Base-by-base conservation (phyloP, 805 yeast genomes). In the Sugiyamaella smithiae region DNA sequence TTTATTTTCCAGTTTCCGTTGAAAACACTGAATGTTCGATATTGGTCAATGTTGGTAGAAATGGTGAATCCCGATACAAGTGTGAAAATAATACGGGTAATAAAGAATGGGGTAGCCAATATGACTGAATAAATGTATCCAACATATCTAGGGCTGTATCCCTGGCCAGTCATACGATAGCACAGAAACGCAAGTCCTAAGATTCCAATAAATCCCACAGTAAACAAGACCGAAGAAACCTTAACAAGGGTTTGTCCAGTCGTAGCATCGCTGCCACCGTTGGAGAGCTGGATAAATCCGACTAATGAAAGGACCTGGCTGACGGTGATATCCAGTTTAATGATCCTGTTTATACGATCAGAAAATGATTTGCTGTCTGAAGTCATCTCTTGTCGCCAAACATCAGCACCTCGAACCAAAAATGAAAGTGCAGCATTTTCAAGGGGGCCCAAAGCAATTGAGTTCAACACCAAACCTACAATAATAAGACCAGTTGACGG, bases 1-100 rank as follows among this genome's bases (percentile, higher is more conserved):
- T 66, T 86, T 84, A 52, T 72, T 75, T 45, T 78, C 74, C 59
- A 86, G 70, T 51, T 44, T 11, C 56, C 56, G 28, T 47, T 47
- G 31, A 47, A 53, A 23, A 29, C 16, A 24, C 52, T 50, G 36
- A 51, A 53, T 17, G 45, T 48, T 7, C 31, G 45, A 26, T 44
- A 44, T 8, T 29, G 16, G n/a, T 28, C 31, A n/a, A 51, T 8
- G 37, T 38, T 40, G 14, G 19, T 35, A 31, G 29, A 19, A 20
- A 40, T 19, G 3, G 44, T 37, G 47, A 53, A 53, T 5, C 50
- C 52, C 9, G 49, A 40, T 4, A 40, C 38, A 9, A 53, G n/a
- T 2, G 43, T 7, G 46, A 26, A 47, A 9, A 42, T 28, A 19
- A 48, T 16, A 40, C 56, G 32, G 3, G 35, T 45, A n/a, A 50